Conservation (phyloP, 106 monocot genomes). For the Dendrobium chrysotoxum region DNA sequence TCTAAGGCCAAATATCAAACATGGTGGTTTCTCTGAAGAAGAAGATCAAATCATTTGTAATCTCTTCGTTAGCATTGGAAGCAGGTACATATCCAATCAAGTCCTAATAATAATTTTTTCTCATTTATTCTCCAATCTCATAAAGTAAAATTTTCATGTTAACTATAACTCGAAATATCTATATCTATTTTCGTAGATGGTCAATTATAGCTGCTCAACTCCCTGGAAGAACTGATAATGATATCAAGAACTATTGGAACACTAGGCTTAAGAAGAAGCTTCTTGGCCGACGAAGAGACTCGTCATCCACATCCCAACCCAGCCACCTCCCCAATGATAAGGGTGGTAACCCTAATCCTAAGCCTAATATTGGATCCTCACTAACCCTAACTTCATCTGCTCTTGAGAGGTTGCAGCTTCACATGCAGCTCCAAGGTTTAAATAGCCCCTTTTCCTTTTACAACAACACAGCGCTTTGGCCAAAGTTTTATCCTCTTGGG, state of each 20-base stretch:
- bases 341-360: background rate
- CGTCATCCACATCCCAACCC: too few species aligned
- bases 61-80: conserved; percentile 48
- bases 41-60: conserved; percentile 52
- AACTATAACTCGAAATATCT: background rate
- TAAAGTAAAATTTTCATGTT: too few species aligned
- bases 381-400: conserved; percentile 31
- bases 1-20: conserved; percentile 51
- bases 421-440: conserved; percentile 38
- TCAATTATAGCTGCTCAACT: conserved; percentile 27
- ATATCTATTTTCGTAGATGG: conserved; percentile 17
- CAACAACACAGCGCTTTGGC: conserved; percentile 34
- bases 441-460: conserved; percentile 30
- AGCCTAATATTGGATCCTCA: background rate
- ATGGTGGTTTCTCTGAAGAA: conserved; percentile 51
- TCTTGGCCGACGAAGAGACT: conserved; percentile 2
- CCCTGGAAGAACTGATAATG: conserved; percentile 10
- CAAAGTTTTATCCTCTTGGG: conserved; percentile 10
- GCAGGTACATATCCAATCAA: conserved; percentile 25
- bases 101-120: background rate
- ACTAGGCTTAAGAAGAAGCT: conserved; percentile 2
- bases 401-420: conserved; percentile 53
- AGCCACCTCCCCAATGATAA: background rate
- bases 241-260: conserved; percentile 11
- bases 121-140: too few species aligned